Percentiles rank a stretch among this genome's conserved stretches.
Evolutionary conservation across 257 asterid genomes (phyloP).

Genomic region (Solanum chmielewskii): DNA sequence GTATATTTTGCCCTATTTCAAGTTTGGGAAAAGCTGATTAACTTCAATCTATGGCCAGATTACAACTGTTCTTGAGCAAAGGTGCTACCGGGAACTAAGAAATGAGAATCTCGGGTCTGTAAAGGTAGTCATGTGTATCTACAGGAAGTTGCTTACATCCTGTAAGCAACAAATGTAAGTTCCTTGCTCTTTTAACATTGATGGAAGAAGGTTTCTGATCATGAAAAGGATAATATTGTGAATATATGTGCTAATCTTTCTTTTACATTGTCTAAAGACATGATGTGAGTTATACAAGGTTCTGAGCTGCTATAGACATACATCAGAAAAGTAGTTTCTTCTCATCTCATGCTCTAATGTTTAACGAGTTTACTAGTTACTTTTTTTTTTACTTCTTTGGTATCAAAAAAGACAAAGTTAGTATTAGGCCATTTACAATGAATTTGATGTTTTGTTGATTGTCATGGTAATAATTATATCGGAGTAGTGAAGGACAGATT

Average conservation of each 20-base stretch:
- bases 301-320: not conserved
- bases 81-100: slow-evolving; percentile 63
- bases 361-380: not conserved
- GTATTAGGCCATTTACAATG: not conserved
- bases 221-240: not conserved
- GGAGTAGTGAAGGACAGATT: not conserved
- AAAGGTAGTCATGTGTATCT: slow-evolving; percentile 50
- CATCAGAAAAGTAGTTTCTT: not conserved
- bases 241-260: not conserved
- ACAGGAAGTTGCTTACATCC: slow-evolving; percentile 51
- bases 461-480: not conserved
- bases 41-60: slow-evolving; percentile 27
- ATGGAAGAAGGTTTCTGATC: not conserved
- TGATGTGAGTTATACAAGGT: not conserved
- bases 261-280: not conserved
- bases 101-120: slow-evolving; percentile 43
- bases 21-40: not conserved
- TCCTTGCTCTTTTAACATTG: slow-evolving; percentile 12
- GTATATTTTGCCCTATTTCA: not conserved
- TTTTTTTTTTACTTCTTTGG: not conserved
- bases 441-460: not conserved
- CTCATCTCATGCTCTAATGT: not conserved
- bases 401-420: not conserved
- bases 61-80: slow-evolving; percentile 65
- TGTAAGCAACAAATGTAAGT: slow-evolving; percentile 81